Conservation (phyloP, 805 yeast species). For the Saturnispora diversa region DNA sequence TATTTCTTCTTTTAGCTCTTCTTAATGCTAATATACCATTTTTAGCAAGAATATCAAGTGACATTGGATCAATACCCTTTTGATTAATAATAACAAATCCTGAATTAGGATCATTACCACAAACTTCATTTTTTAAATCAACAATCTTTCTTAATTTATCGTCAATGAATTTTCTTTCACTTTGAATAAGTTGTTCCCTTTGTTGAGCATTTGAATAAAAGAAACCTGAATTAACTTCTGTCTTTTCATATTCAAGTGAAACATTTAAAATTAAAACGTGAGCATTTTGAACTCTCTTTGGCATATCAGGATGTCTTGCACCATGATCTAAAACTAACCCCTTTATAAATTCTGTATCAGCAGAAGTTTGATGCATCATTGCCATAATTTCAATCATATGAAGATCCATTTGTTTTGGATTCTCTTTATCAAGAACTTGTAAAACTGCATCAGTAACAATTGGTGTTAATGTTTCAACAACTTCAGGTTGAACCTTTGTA, state of each 20-base stretch:
- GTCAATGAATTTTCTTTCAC: conserved; percentile 91
- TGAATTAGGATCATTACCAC: conserved; percentile 60
- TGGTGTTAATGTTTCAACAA: conserved; percentile 79
- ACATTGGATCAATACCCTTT: conserved; percentile 98
- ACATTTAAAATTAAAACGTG: conserved; percentile 83
- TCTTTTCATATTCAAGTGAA: conserved; percentile 92
- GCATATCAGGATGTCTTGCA: conserved; percentile 99
- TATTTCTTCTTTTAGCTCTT: conserved; percentile 97
- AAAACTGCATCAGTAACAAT: conserved; percentile 95
- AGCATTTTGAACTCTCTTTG: conserved; percentile 77
- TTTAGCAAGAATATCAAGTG: conserved; percentile 87
- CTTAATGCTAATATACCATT: conserved; percentile 89
- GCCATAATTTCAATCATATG: conserved; percentile 98
- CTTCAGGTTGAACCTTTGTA: conserved; percentile 74
- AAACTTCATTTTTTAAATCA: conserved; percentile 87
- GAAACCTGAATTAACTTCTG: conserved; percentile 94
- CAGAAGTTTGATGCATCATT: conserved; percentile 88
- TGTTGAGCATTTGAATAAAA: conserved; percentile 93
- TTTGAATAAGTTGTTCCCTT: conserved; percentile 86
- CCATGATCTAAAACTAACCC: conserved; percentile 97
- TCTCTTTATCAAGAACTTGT: conserved; percentile 49
- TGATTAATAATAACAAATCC: conserved; percentile 94
- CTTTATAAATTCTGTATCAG: conserved; percentile 71
- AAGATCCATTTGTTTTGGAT: conserved; percentile 51
- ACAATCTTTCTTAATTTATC: conserved; percentile 85